phyloP scores from a whole-genome alignment of 1,284 basidiomycete species.

The Sporisorium scitamineum region DNA sequence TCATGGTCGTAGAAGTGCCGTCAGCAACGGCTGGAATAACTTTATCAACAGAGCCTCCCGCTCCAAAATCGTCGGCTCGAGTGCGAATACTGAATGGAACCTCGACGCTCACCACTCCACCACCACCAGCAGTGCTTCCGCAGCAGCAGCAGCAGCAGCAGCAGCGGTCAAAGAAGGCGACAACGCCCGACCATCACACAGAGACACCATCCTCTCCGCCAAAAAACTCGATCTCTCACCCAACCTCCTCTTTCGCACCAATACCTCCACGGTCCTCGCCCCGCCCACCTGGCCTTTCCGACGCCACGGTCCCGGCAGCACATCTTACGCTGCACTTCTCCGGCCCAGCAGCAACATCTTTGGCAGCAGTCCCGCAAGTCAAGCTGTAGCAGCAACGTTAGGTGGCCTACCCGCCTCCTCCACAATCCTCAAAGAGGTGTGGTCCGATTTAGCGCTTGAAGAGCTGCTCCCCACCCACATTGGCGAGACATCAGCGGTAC shows the following conservation, averaged over 20 bases:
- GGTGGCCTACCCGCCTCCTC: constrained; percentile 31
- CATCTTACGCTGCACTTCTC: constrained; percentile 52
- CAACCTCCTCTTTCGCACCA: constrained; percentile 33
- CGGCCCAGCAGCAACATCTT: constrained; percentile 41
- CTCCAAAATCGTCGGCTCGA: constrained; percentile 40
- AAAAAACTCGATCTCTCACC: constrained; percentile 38
- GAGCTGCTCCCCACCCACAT: constrained; percentile 40
- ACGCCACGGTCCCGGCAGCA: constrained; percentile 51
- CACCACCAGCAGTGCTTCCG: background rate
- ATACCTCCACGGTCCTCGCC: constrained; percentile 32
- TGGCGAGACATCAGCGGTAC: constrained; percentile 29
- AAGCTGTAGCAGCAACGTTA: constrained; percentile 39
- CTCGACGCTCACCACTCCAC: constrained; percentile 8
- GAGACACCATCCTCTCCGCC: constrained; percentile 14
- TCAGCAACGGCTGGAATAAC: constrained; percentile 34
- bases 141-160: background rate
- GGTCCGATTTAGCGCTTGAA: constrained; percentile 61
- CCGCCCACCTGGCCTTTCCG: constrained; percentile 56
- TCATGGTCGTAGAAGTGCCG: constrained; percentile 36
- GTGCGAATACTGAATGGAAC: constrained; percentile 13
- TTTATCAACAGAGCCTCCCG: constrained; percentile 46
- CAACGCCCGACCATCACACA: background rate
- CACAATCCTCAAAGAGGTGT: constrained; percentile 46
- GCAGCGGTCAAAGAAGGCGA: background rate
- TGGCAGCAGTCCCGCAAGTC: constrained; percentile 40